These are phyloP conservation scores for Cordyceps fumosorosea DNA, from an alignment of 2,329 filamentous ascomycete genomes.

Conservation along the genomic window DNA sequence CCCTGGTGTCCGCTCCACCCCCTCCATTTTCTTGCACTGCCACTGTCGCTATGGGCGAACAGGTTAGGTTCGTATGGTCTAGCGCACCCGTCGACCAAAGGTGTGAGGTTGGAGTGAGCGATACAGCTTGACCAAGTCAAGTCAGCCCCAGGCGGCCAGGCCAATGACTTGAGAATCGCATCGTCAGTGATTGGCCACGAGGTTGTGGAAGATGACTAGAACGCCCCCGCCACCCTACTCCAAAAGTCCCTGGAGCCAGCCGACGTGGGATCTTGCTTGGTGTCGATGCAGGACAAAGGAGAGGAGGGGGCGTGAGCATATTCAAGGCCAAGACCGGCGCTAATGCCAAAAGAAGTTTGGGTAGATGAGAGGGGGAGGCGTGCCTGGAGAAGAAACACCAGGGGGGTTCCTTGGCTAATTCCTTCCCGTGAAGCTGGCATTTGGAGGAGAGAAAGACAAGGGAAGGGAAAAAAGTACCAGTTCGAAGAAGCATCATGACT, in stretches of 20 bases:
- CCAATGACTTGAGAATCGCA: background rate
- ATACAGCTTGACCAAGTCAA: no score
- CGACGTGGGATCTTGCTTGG: no score
- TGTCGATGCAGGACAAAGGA: no score
- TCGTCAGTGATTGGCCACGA: constrained; percentile 1
- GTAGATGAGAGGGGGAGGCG: background rate
- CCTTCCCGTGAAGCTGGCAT: background rate
- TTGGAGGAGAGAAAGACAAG: no score
- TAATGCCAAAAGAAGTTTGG: background rate
- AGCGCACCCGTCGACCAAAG: background rate
- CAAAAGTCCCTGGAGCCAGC: constrained; percentile 8
- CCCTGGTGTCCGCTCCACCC: background rate
- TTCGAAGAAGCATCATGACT: background rate
- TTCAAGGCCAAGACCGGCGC: background rate
- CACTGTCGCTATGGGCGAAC: background rate
- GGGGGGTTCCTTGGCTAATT: background rate
- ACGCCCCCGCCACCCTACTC: background rate
- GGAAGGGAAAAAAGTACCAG: background rate
- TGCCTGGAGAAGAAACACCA: background rate
- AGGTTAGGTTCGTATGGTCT: constrained; percentile 11
- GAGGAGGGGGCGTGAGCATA: background rate
- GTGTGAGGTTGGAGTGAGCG: no score
- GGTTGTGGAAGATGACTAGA: background rate
- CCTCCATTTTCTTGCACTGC: background rate
- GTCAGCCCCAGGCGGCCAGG: no score